A percentile compares a stretch with the other conserved stretches of the same genome.
These are phyloP conservation scores for Kwoniella europaea DNA, from an alignment of 768 basidiomycete species.

Conservation along the genomic window DNA sequence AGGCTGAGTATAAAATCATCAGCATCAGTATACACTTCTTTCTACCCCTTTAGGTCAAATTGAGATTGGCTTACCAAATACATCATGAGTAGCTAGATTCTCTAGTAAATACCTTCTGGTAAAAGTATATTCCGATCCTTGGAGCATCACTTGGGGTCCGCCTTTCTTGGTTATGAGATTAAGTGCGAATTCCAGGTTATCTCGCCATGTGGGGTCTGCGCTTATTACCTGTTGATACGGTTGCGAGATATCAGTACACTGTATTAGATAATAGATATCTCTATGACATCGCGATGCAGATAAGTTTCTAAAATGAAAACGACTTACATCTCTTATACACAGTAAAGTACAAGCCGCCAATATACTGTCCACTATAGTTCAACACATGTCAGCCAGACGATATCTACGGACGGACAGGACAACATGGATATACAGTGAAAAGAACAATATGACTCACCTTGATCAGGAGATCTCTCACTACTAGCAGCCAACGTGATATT, in stretches of 20 bases:
- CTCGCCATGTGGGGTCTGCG: constrained; percentile 43
- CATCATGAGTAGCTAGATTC: constrained; percentile 46
- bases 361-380: constrained; percentile 35
- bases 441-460: constrained; percentile 15
- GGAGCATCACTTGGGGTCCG: constrained; percentile 45
- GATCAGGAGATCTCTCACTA: constrained; percentile 19
- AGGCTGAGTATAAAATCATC: constrained; percentile 16
- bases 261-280: too few species aligned
- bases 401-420: neutral
- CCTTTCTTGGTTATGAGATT: constrained; percentile 43
- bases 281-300: too few species aligned
- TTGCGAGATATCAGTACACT: neutral
- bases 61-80: constrained; percentile 33
- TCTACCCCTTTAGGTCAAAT: too few species aligned
- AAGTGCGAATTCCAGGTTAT: constrained; percentile 49
- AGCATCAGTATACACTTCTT: neutral
- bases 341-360: constrained; percentile 43
- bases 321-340: constrained; percentile 45
- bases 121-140: constrained; percentile 32
- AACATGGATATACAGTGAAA: neutral
- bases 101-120: constrained; percentile 46
- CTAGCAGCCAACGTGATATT: constrained; percentile 36
- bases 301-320: neutral
- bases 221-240: constrained; percentile 33
- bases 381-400: neutral